Evolutionary conservation across 1,139 yeast species (phyloP), one percentile per base, ranked within the genome.

Genomic region (Sugiyamaella novakii): DNA sequence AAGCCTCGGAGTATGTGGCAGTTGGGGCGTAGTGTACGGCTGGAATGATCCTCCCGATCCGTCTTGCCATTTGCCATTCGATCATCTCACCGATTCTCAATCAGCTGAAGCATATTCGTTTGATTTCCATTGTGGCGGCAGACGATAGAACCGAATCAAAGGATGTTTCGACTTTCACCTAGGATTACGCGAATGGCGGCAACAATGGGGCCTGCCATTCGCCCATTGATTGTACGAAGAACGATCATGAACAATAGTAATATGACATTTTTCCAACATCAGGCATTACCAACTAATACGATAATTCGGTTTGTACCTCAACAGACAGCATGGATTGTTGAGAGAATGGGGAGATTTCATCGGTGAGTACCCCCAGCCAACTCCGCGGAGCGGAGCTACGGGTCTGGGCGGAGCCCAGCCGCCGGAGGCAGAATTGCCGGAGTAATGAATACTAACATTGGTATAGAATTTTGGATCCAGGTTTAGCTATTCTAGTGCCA

Each of bases 281-380:
- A 81, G 51, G 72, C 78, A 53, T 71, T 84, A 46, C 95, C 95
- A 6, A 71, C 87, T 25, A 87, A 87, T 66, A 87, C 95, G 1
- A 67, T 86, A 1, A 66, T 87, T 38, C 72, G 84, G 58, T 87
- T 87, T 65, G 95, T 87, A 3, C 96, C 96, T 1, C 95, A 87
- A 64, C 95, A 87, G 67, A 84, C 87, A 11, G 95, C 95, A 2
- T 87, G 94, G 91, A 80, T 87, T 17, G 95, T 87, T 22, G 96
- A 87, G 68, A 75, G 96, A 56, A 87, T 87, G 95, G 96, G 96
- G 27, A 84, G 84, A 64, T 87, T 85, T 71, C 77, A 83, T 65
- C 71, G 84, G 52, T 54, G 46, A 43, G 59, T 47, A 39, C n/a
- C 6, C 3, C 22, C 8, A 11, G 25, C n/a, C 12, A 8, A 12